Percentiles rank a stretch among this genome's conserved stretches.
These are phyloP conservation scores for Pulveroboletus frians DNA, from an alignment of 768 basidiomycete genomes.

Conservation along the genomic window DNA sequence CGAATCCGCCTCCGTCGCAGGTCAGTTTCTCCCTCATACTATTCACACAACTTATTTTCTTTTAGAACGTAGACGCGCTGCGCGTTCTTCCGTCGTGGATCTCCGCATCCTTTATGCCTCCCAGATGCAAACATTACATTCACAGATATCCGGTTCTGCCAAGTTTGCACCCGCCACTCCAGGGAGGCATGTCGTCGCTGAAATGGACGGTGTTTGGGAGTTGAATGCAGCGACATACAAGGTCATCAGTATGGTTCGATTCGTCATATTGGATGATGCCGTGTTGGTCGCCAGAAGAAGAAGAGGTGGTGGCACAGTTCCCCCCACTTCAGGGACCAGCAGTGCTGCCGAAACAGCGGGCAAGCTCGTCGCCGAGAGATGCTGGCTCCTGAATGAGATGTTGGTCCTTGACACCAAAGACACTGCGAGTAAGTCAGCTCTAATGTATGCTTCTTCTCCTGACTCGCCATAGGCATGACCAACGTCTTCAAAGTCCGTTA, in stretches of 20 bases:
- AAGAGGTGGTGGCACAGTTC: constrained; percentile 37
- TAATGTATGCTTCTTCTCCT: neutral
- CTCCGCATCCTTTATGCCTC: constrained; percentile 90
- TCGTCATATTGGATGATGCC: constrained; percentile 89
- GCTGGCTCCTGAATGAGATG: constrained; percentile 93
- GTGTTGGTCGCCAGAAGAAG: constrained; percentile 82
- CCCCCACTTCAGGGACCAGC: constrained; percentile 58
- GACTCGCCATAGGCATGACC: constrained; percentile 54
- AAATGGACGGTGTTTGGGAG: constrained; percentile 76
- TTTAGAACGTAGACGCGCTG: constrained; percentile 50
- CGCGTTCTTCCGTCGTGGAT: constrained; percentile 93
- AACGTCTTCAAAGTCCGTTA: constrained; percentile 95
- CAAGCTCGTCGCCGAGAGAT: constrained; percentile 87
- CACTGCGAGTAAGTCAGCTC: constrained; percentile 64
- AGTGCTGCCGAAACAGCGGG: constrained; percentile 53
- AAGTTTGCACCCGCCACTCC: constrained; percentile 91
- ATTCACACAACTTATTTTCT: constrained; percentile 4
- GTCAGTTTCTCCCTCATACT: constrained; percentile 30
- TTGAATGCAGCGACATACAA: constrained; percentile 96
- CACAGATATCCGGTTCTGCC: constrained; percentile 88
- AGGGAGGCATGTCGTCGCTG: constrained; percentile 85
- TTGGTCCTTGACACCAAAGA: constrained; percentile 95
- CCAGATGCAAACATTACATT: constrained; percentile 88
- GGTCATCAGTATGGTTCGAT: constrained; percentile 76
- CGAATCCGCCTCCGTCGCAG: constrained; percentile 63